A percentile compares a stretch with the other conserved stretches of the same genome.
Evolutionary conservation across 2,329 filamentous ascomycete genomes (phyloP).

Genomic region (Cercospora beticola): DNA sequence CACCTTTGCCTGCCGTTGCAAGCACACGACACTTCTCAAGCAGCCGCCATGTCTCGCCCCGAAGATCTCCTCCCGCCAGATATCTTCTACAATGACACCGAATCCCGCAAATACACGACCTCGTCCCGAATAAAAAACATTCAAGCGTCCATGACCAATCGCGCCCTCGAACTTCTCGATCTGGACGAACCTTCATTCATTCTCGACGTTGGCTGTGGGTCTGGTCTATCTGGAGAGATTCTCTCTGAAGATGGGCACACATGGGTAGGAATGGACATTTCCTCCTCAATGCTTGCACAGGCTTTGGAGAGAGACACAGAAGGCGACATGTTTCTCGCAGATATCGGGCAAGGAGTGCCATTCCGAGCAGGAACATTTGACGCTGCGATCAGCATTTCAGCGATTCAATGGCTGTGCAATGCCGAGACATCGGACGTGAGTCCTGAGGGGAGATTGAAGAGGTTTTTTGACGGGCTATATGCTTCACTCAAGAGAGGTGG

Average conservation of each 20-base stretch:
- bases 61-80: constrained; percentile 94
- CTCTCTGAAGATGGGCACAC: constrained; percentile 85
- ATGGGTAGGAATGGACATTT: constrained; percentile 98
- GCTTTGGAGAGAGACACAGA: constrained; percentile 89
- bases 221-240: constrained; percentile 90
- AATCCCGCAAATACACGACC: constrained; percentile 96
- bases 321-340: constrained; percentile 88
- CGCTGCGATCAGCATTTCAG: constrained; percentile 89
- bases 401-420: constrained; percentile 98
- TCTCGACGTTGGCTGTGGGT: constrained; percentile 95
- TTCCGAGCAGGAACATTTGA: constrained; percentile 92
- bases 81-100: constrained; percentile 93
- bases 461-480: constrained; percentile 94
- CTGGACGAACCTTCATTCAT: constrained; percentile 78
- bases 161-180: constrained; percentile 86
- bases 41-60: constrained; percentile 80
- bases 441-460: constrained; percentile 70
- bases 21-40: neutral
- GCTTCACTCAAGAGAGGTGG: constrained; percentile 79
- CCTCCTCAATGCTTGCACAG: constrained; percentile 92
- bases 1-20: neutral
- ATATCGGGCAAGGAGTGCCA: constrained; percentile 92
- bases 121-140: constrained; percentile 94
- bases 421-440: constrained; percentile 85
- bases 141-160: constrained; percentile 89